Evolutionary conservation across 2,329 filamentous ascomycete species (phyloP), one percentile per base, ranked within the genome.

Genomic region (Talaromyces sp.): DNA sequence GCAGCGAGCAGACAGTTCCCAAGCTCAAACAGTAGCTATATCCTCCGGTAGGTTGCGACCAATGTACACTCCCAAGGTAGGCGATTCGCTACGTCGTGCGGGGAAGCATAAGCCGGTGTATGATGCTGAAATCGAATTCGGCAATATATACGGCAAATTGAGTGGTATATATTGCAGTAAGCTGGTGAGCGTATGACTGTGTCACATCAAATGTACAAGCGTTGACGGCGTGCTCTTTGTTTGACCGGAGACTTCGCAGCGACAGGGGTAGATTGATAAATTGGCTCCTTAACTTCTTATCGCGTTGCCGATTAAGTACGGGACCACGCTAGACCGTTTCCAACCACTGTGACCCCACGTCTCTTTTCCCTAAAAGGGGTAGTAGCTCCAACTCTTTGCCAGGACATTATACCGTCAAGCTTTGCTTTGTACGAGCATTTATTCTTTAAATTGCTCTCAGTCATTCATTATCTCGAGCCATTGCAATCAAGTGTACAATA

Each of bases 361-460:
- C 61, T 27, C 52, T 35, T 57, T 47, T n/a, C 41, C 61, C 61
- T 39, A 62, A 62, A 62, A 56, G 60, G 60, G 49, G 49, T 22
- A 27, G 5, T 31, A 61, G 50, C 39, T 59, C 50, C 22, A 37
- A 43, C 50, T 47, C 27, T 56, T 14, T 43, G 27, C 52, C 50
- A 45, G 39, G 6, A 41, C 35, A 45, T 24, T 19, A 43, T 27
- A 7, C 43, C 19, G 19, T 43, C 19, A 24, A 58, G 19, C 33
- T 31, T 31, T 31, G 27, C 27, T 6, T 31, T 31, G 27, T 31
- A 31, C 27, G 3, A 31, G 5, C 27, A 31, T 31, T 31, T 5
- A 8, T 31, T 6, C 27, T 6, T 31, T 31, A 31, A 31, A 31
- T 31, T 31, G 27, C 5, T 31, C 27, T 31, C 27, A 31, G 27